Percentiles rank a stretch among this genome's conserved stretches.
These are phyloP conservation scores for Aspergillus leporis DNA, from an alignment of 495 filamentous ascomycete genomes.

Conservation along the genomic window DNA sequence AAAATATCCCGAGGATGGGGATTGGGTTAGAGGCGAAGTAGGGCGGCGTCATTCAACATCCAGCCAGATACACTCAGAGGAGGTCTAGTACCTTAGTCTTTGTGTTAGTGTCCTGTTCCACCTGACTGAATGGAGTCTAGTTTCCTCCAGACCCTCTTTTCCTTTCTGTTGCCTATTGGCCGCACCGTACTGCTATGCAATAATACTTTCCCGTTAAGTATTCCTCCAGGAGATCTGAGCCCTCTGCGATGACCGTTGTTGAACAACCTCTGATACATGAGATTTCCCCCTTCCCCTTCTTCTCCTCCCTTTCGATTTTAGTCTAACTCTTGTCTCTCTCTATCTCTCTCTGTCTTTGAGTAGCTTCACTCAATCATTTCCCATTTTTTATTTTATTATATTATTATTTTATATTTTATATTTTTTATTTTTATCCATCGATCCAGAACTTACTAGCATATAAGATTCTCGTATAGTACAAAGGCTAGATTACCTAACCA, in stretches of 20 bases:
- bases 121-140: background rate
- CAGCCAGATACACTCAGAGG: background rate
- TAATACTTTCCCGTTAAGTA: slow-evolving; percentile 12
- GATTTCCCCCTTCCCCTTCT: slow-evolving; percentile 11
- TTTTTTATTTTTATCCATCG: no score
- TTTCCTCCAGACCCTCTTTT: slow-evolving; percentile 14
- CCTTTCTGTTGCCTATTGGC: slow-evolving; percentile 2
- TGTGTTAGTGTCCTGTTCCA: background rate
- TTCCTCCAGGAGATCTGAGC: slow-evolving; percentile 14
- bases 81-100: background rate
- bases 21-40: slow-evolving; percentile 1
- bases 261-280: background rate
- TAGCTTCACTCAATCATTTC: slow-evolving; percentile 7
- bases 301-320: background rate
- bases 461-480: no score
- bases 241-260: slow-evolving; percentile 11
- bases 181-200: slow-evolving; percentile 13
- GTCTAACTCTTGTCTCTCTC: background rate
- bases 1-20: slow-evolving; percentile 7
- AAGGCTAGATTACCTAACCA: no score
- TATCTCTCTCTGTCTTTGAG: slow-evolving; percentile 1
- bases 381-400: background rate
- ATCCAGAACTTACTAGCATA: no score
- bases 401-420: background rate
- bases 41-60: background rate